Percentiles rank a stretch among this genome's conserved stretches.
Conservation (phyloP, 2,329 filamentous ascomycete genomes). For the Rutstroemia sp. region DNA sequence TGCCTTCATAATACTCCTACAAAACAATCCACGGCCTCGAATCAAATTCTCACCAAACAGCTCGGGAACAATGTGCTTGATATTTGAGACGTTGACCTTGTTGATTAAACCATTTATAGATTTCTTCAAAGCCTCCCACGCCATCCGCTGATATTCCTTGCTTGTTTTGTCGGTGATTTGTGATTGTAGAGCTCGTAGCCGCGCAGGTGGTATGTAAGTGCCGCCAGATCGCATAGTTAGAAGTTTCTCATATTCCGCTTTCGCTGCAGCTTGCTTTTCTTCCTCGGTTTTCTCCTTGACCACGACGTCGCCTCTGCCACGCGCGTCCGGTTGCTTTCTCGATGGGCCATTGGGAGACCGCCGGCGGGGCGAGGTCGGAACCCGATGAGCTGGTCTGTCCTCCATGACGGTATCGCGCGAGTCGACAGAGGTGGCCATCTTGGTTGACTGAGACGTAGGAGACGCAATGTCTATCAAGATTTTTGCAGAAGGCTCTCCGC, state of each 20-base stretch:
- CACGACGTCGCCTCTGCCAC: constrained; percentile 16
- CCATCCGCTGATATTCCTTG: constrained; percentile 98
- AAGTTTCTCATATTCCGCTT: constrained; percentile 89
- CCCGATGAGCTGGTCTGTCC: constrained; percentile 11
- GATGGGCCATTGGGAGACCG: constrained; percentile 20
- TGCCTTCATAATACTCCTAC: constrained; percentile 95
- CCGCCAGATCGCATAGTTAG: constrained; percentile 89
- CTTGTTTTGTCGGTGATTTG: constrained; percentile 95
- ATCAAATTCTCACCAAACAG: constrained; percentile 92
- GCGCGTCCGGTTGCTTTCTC: constrained; percentile 11
- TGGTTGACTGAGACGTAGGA: not conserved
- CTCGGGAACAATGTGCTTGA: constrained; percentile 95
- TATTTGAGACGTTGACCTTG: constrained; percentile 97
- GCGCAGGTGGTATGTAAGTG: constrained; percentile 90
- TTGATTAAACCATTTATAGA: constrained; percentile 98
- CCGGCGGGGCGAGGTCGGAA: constrained; percentile 17
- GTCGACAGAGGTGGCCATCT: constrained; percentile 3
- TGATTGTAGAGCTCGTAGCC: constrained; percentile 83
- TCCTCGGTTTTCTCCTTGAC: constrained; percentile 51
- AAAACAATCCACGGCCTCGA: constrained; percentile 85
- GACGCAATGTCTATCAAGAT: not conserved
- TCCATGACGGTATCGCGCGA: constrained; percentile 16
- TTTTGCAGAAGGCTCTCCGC: not conserved
- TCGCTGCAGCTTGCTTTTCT: constrained; percentile 79
- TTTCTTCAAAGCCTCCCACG: constrained; percentile 98